Evolutionary conservation across 2,329 filamentous ascomycete species (phyloP).

Genomic region (Fusarium oligoseptatum): DNA sequence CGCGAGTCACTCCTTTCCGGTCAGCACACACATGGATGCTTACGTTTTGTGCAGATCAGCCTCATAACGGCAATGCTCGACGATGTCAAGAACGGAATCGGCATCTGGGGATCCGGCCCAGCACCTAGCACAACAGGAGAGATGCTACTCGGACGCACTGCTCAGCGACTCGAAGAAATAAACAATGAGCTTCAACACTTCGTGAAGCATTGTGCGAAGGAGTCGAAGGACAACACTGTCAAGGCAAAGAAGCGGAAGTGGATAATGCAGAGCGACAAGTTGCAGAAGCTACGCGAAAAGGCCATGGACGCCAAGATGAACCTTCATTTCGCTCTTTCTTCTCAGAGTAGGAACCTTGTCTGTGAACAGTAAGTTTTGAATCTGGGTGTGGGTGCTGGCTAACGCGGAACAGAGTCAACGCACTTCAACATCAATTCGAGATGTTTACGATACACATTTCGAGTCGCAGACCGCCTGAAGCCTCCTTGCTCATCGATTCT

Average conservation of each 20-base stretch:
- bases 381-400: neutral
- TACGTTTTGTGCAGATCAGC: neutral
- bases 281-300: conserved; percentile 5
- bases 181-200: neutral
- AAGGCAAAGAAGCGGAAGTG: conserved; percentile 10
- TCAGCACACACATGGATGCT: neutral
- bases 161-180: conserved; percentile 1
- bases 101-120: neutral
- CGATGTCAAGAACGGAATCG: neutral
- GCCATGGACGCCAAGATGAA: conserved; percentile 3
- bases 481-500: too few relatives aligned
- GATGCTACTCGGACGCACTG: neutral
- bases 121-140: neutral
- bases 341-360: neutral
- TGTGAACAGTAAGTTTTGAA: neutral
- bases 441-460: neutral
- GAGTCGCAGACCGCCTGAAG: neutral
- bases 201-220: neutral
- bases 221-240: neutral
- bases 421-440: conserved; percentile 1
- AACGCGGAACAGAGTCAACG: neutral
- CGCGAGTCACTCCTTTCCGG: neutral
- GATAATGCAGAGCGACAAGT: neutral
- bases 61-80: neutral
- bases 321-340: neutral